Evolutionary conservation across 352 stramenopile genomes (phyloP).

Genomic region (Phytophthora constricta): DNA sequence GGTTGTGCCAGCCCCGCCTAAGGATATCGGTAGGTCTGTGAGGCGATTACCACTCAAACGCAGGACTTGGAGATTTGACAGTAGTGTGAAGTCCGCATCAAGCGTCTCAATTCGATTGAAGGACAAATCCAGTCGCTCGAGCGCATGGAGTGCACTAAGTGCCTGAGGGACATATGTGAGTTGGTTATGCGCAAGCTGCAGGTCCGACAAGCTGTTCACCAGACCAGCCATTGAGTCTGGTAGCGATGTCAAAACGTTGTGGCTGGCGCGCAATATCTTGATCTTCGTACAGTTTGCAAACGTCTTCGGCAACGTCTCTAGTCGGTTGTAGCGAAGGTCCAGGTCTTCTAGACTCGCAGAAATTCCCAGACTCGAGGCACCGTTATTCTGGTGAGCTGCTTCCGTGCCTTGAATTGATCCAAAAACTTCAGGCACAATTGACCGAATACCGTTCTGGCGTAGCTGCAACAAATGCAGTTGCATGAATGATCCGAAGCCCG

Average conservation of each 20-base stretch:
- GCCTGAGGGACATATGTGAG: conserved; percentile 35
- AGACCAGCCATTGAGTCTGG: conserved; percentile 50
- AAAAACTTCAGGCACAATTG: conserved; percentile 56
- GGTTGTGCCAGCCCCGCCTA: conserved; percentile 32
- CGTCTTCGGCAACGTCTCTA: conserved; percentile 47
- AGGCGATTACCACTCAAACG: conserved; percentile 62
- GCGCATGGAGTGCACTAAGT: conserved; percentile 31
- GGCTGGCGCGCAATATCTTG: conserved; percentile 45
- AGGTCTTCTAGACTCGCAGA: conserved; percentile 51
- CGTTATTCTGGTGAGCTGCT: not conserved
- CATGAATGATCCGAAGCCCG: conserved; percentile 41
- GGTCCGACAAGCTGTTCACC: conserved; percentile 32
- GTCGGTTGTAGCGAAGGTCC: conserved; percentile 73
- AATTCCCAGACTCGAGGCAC: conserved; percentile 1
- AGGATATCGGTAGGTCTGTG: conserved; percentile 43
- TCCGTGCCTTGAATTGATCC: not conserved
- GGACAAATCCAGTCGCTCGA: conserved; percentile 68
- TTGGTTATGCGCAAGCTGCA: conserved; percentile 66
- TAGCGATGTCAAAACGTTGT: conserved; percentile 53
- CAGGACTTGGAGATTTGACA: conserved; percentile 45
- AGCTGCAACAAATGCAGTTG: conserved; percentile 66
- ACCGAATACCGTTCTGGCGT: conserved; percentile 63
- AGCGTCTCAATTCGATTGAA: conserved; percentile 69
- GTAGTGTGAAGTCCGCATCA: conserved; percentile 49
- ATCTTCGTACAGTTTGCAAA: conserved; percentile 53